phyloP scores from a whole-genome alignment of 768 basidiomycete species.

The Epithele typhae region DNA sequence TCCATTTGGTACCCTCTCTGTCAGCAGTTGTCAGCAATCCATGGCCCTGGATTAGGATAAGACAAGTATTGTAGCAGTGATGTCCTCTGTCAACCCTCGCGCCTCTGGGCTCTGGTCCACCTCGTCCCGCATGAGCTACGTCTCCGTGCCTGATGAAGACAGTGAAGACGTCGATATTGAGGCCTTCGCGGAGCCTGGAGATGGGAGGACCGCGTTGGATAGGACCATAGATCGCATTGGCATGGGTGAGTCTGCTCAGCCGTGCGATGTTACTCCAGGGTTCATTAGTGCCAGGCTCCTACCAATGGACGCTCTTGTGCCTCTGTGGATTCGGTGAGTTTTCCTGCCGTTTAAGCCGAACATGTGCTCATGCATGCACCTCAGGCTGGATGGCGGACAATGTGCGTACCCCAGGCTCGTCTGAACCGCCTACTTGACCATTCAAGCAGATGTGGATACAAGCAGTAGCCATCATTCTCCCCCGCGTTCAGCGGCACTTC shows the following conservation, averaged over 20 bases:
- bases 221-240: constrained; percentile 88
- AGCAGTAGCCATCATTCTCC: constrained; percentile 88
- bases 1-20: too few relatives aligned
- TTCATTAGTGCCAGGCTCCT: constrained; percentile 43
- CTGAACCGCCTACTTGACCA: constrained; percentile 21
- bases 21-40: too few relatives aligned
- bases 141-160: constrained; percentile 18
- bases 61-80: too few relatives aligned
- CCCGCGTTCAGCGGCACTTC: constrained; percentile 92
- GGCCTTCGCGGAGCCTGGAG: constrained; percentile 23
- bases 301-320: constrained; percentile 78
- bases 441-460: constrained; percentile 87
- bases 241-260: constrained; percentile 54
- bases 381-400: constrained; percentile 95
- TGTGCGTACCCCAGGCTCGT: constrained; percentile 38
- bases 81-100: constrained; percentile 31
- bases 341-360: background rate
- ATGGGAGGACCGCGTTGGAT: constrained; percentile 52
- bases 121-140: constrained; percentile 33
- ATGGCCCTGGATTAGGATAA: too few relatives aligned
- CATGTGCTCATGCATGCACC: background rate
- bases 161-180: constrained; percentile 31
- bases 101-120: constrained; percentile 47
- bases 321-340: constrained; percentile 85
- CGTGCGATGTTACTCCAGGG: background rate